These are phyloP conservation scores for Pterocarpus macrocarpus DNA, from an alignment of 306 rosid species.

Conservation along the genomic window DNA sequence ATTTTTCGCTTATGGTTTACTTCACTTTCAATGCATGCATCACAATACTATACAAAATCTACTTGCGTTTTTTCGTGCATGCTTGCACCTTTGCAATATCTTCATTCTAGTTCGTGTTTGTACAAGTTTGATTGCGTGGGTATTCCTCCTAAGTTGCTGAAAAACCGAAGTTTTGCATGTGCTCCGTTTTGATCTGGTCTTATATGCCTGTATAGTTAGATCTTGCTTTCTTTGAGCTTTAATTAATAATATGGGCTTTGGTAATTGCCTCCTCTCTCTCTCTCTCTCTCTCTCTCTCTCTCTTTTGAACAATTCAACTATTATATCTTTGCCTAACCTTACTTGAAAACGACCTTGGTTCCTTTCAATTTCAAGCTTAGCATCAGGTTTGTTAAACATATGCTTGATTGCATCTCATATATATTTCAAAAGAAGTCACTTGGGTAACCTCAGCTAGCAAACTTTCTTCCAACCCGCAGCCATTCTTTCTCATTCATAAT, in stretches of 20 bases:
- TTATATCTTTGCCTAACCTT: background rate
- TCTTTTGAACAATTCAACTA: too few relatives aligned
- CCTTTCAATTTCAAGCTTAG: too few relatives aligned
- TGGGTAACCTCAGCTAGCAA: too few relatives aligned
- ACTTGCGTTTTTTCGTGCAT: background rate
- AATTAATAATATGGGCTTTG: background rate
- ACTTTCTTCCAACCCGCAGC: too few relatives aligned
- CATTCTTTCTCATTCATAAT: too few relatives aligned
- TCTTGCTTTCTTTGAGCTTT: background rate
- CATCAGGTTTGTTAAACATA: background rate
- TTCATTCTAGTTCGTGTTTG: background rate
- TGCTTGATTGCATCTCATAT: background rate
- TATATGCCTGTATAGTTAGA: background rate
- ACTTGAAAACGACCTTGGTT: background rate
- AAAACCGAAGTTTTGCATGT: background rate
- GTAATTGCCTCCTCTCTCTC: background rate
- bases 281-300: too few relatives aligned
- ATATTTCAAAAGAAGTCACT: too few relatives aligned
- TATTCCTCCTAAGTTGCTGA: background rate
- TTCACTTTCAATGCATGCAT: conserved; percentile 5
- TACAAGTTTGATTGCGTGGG: conserved; percentile 21
- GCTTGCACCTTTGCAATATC: background rate
- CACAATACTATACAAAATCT: background rate
- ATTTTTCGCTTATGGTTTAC: conserved; percentile 1
- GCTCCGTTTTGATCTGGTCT: background rate